phyloP scores from a whole-genome alignment of 2,329 filamentous ascomycete species.

The Plectosphaerella sp. region DNA sequence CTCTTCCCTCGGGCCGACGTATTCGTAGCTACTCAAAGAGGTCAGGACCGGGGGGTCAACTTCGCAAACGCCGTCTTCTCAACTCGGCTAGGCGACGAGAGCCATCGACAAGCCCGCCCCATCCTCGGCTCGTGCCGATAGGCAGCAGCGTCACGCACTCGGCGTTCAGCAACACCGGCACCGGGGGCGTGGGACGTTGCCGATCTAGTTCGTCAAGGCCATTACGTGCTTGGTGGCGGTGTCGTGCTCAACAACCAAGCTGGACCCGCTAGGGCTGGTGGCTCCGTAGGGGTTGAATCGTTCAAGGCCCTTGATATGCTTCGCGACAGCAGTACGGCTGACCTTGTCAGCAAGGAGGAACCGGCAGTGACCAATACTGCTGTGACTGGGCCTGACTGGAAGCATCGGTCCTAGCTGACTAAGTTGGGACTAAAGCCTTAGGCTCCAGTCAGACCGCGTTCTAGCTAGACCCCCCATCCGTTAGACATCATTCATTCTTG shows the following conservation, averaged over 20 bases:
- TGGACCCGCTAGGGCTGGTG: slow-evolving; percentile 21
- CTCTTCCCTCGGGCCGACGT: slow-evolving; percentile 13
- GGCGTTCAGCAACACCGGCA: slow-evolving; percentile 63
- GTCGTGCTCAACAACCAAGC: slow-evolving; percentile 57
- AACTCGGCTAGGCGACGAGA: slow-evolving; percentile 30
- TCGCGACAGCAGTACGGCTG: too few species aligned
- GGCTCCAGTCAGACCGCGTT: too few species aligned
- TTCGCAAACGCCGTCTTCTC: slow-evolving; percentile 45
- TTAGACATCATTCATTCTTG: too few species aligned
- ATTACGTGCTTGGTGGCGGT: slow-evolving; percentile 58
- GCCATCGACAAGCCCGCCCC: slow-evolving; percentile 27
- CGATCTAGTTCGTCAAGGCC: slow-evolving; percentile 60
- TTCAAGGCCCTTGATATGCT: too few species aligned
- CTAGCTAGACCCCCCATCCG: too few species aligned
- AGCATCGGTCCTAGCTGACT: too few species aligned
- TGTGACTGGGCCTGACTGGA: too few species aligned
- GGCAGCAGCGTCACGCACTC: slow-evolving; percentile 28
- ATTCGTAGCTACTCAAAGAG: slow-evolving; percentile 32
- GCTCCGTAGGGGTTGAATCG: too few species aligned
- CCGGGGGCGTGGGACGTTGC: slow-evolving; percentile 59
- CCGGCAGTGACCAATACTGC: too few species aligned
- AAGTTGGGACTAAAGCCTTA: too few species aligned
- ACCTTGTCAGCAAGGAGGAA: too few species aligned
- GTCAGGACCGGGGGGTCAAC: slow-evolving; percentile 40
- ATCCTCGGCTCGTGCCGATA: slow-evolving; percentile 36